These are phyloP conservation scores for Epichloe scottii DNA, from an alignment of 2,329 filamentous ascomycete species.

Conservation along the genomic window DNA sequence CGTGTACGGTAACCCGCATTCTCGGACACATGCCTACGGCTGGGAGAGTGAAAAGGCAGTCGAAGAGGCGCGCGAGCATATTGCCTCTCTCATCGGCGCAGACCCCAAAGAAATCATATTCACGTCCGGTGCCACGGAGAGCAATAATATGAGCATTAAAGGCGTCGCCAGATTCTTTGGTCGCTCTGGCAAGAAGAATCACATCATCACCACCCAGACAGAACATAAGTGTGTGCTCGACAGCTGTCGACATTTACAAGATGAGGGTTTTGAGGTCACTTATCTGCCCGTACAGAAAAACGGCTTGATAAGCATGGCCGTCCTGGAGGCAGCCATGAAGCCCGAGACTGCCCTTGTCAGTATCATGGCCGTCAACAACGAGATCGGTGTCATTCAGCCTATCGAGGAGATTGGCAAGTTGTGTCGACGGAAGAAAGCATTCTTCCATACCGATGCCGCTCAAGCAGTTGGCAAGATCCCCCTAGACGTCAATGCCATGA, in stretches of 20 bases:
- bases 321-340: conserved; percentile 77
- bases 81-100: conserved; percentile 80
- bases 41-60: conserved; percentile 97
- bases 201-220: conserved; percentile 94
- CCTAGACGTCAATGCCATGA: conserved; percentile 93
- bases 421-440: conserved; percentile 83
- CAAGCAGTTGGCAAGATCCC: conserved; percentile 99
- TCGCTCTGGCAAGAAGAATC: conserved; percentile 88
- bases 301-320: conserved; percentile 72
- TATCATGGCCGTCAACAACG: conserved; percentile 98
- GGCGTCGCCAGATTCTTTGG: conserved; percentile 94
- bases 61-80: conserved; percentile 71
- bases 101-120: conserved; percentile 98
- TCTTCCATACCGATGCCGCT: conserved; percentile 94
- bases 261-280: conserved; percentile 94
- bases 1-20: conserved; percentile 93
- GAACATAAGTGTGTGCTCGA: conserved; percentile 99
- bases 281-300: conserved; percentile 83
- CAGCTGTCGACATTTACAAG: conserved; percentile 91
- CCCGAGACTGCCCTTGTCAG: conserved; percentile 88
- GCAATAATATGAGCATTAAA: conserved; percentile 99
- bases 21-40: conserved; percentile 91
- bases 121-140: conserved; percentile 94
- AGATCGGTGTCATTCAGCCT: conserved; percentile 98
- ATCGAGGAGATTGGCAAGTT: conserved; percentile 86